These are phyloP conservation scores for Spathaspora sp. DNA, from an alignment of 1,139 yeast species.

Conservation along the genomic window DNA sequence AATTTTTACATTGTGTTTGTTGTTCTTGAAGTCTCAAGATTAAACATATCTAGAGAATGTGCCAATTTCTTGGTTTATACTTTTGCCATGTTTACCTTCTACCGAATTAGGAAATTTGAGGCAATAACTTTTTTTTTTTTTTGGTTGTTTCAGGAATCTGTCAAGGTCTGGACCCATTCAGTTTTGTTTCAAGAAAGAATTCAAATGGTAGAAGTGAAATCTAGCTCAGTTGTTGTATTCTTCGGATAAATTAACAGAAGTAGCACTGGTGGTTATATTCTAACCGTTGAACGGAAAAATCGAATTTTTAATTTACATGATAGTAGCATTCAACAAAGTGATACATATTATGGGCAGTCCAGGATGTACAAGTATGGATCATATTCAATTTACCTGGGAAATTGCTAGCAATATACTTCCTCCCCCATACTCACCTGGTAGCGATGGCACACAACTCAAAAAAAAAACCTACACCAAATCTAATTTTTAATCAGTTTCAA, in stretches of 20 bases:
- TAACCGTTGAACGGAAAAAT: too few relatives aligned
- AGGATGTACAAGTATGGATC: too few relatives aligned
- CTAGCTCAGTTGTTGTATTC: neutral
- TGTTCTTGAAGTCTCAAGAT: neutral
- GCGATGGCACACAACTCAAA: neutral
- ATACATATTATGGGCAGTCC: too few relatives aligned
- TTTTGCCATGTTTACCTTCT: neutral
- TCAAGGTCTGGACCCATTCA: neutral
- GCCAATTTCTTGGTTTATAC: neutral
- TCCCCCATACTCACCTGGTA: neutral
- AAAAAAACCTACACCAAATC: neutral
- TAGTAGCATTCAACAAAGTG: neutral
- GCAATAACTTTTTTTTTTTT: neutral
- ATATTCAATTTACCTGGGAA: too few relatives aligned
- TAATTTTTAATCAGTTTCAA: neutral
- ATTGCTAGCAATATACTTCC: too few relatives aligned
- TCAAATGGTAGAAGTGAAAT: neutral
- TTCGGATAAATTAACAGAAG: neutral
- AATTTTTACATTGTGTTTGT: neutral
- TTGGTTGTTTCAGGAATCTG: too few relatives aligned
- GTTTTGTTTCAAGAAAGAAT: neutral
- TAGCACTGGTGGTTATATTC: neutral
- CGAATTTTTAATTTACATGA: neutral
- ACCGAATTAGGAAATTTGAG: conserved; percentile 9
- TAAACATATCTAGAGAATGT: too few relatives aligned